These are phyloP conservation scores for Gossypium australe DNA, from an alignment of 345 rosid species.

Conservation along the genomic window DNA sequence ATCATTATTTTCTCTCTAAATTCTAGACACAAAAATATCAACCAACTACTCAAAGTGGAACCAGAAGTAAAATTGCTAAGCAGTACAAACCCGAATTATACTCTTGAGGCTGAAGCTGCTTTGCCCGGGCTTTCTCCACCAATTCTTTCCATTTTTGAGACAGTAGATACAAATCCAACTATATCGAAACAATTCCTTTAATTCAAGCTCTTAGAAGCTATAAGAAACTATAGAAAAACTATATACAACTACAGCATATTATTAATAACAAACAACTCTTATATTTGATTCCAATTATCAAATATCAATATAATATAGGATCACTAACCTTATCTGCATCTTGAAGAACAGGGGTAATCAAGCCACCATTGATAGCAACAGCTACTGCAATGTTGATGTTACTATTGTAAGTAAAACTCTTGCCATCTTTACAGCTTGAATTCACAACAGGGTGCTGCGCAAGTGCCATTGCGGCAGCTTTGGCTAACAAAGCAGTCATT, in stretches of 20 bases:
- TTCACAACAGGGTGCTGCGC: constrained; percentile 91
- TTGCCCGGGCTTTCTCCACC: constrained; percentile 79
- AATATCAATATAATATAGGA: neutral
- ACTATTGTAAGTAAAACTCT: constrained; percentile 63
- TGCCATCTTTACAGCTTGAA: constrained; percentile 84
- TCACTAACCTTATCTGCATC: constrained; percentile 82
- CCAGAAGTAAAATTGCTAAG: neutral
- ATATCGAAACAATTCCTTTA: constrained; percentile 19
- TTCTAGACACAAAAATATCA: neutral
- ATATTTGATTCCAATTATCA: neutral
- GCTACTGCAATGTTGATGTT: constrained; percentile 88
- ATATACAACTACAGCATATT: neutral
- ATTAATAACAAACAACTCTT: neutral
- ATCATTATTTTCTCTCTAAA: constrained; percentile 4
- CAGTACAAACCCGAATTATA: constrained; percentile 70
- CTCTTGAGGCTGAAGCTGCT: constrained; percentile 91
- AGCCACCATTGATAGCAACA: constrained; percentile 86
- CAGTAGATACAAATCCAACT: constrained; percentile 85
- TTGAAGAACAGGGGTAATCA: constrained; percentile 95
- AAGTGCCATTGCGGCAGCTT: constrained; percentile 93
- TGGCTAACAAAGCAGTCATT: constrained; percentile 88
- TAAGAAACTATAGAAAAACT: neutral
- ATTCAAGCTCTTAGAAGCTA: constrained; percentile 2
- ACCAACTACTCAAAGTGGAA: neutral
- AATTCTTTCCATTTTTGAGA: constrained; percentile 97